phyloP scores from a whole-genome alignment of 495 filamentous ascomycete genomes.

The Xylaria longipes region DNA sequence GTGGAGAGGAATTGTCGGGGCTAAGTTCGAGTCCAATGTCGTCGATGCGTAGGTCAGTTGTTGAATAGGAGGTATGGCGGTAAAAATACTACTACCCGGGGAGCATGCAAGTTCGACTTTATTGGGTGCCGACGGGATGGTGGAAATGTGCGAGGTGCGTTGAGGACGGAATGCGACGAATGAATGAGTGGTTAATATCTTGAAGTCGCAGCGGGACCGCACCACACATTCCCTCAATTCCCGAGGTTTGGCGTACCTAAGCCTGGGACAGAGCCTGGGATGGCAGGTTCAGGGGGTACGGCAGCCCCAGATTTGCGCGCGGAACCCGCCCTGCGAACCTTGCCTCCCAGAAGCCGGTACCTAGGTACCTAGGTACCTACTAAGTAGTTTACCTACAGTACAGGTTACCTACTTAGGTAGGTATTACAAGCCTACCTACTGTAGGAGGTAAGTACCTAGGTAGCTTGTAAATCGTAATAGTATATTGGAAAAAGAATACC shows the following conservation, averaged over 20 bases:
- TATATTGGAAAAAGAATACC: neutral
- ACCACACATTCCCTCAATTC: neutral
- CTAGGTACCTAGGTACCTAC: neutral
- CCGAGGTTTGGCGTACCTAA: neutral
- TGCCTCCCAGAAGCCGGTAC: neutral
- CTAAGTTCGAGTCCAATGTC: neutral
- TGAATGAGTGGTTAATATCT: conserved; percentile 16
- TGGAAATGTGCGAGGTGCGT: conserved; percentile 14
- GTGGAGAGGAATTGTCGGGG: neutral
- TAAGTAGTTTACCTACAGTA: neutral
- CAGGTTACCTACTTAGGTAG: neutral
- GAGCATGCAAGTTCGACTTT: conserved; percentile 3
- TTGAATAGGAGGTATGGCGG: neutral
- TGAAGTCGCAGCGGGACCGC: neutral
- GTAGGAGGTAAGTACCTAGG: neutral
- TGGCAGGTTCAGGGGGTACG: neutral
- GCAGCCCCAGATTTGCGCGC: conserved; percentile 13
- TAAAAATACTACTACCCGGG: neutral
- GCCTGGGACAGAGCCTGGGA: neutral
- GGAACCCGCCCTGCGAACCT: conserved; percentile 12
- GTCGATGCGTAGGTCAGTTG: neutral
- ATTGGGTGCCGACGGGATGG: neutral
- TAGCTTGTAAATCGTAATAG: neutral
- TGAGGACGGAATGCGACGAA: conserved; percentile 18
- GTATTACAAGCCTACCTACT: neutral